A percentile compares a stretch with the other conserved stretches of the same genome.
Evolutionary conservation across 1,284 basidiomycete genomes (phyloP).

Genomic region (Malassezia pachydermatis): DNA sequence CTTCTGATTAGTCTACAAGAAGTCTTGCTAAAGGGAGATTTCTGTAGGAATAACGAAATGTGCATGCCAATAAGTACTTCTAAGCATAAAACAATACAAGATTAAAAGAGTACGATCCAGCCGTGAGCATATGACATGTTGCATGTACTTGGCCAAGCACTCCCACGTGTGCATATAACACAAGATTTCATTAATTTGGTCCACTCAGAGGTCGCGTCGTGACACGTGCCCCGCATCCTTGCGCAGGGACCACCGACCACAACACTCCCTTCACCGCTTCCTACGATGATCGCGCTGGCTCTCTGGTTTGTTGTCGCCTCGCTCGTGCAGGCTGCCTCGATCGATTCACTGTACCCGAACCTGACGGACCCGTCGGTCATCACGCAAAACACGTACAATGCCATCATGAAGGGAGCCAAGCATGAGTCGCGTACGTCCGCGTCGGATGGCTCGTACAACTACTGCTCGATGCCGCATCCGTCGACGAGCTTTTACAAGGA

Average conservation of each 20-base stretch:
- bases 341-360: slow-evolving; percentile 9
- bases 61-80: no score
- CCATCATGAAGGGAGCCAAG: not conserved
- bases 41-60: no score
- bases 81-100: no score
- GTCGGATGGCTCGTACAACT: slow-evolving; percentile 10
- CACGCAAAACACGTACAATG: not conserved
- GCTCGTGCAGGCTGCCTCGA: not conserved
- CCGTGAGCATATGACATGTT: no score
- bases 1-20: no score
- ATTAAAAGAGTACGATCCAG: no score
- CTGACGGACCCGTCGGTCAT: not conserved
- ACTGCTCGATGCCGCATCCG: slow-evolving; percentile 17
- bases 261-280: not conserved
- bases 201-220: no score
- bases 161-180: no score
- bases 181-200: no score
- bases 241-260: not conserved
- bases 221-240: not conserved
- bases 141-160: no score
- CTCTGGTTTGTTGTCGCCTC: not conserved
- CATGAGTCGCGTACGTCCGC: slow-evolving; percentile 2
- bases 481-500: not conserved
- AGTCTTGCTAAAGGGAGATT: no score
- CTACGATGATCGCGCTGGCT: not conserved